Evolutionary conservation across 2,329 filamentous ascomycete species (phyloP), one percentile per base, ranked within the genome.

Genomic region (Cladosporium phlei): DNA sequence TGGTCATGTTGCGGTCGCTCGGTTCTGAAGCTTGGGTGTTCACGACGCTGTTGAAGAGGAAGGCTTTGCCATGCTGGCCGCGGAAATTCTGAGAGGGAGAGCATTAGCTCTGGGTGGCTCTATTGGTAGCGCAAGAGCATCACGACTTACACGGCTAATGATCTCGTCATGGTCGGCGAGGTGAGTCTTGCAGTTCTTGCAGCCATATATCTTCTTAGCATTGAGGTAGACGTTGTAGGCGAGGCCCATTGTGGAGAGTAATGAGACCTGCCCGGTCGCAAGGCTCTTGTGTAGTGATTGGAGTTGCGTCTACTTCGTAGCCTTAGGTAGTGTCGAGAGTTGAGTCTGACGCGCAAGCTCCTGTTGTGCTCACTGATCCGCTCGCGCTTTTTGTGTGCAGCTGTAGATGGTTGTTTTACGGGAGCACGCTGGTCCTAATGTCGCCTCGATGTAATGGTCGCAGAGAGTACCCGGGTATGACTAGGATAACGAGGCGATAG

Each of bases 1-100:
- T 98, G 11, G 93, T 98, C 93, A 98, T 98, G 72, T 86, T 95
- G 55, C 93, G 88, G 72, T 98, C 93, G 64, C 79, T 84, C n/a
- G 91, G 80, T 51, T 95, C 86, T 57, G 85, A 84, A 35, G 82
- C 76, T 55, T 83, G 85, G 65, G 95, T 79, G 70, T 98, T 98
- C 68, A 98, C 93, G 46, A 98, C 93, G 53, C 68, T 82, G 70
- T 91, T 86, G 77, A 98, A 97, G 56, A 98, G 84, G 70, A 90
- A 98, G 47, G 93, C 93, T 72, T 97, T 97, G 65, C 93, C 93
- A 68, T 97, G 91, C 68, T 97, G 91, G 61, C 93, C 93, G 52
- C 93, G 88, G 74, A 98, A 98, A 72, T 95, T 96, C 89, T 97
- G 66, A 33, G 27, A 24, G 35, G 42, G n/a, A n/a, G 33, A 17